Conservation (phyloP, 208 protist species). For the Trypanosoma rangeli region DNA sequence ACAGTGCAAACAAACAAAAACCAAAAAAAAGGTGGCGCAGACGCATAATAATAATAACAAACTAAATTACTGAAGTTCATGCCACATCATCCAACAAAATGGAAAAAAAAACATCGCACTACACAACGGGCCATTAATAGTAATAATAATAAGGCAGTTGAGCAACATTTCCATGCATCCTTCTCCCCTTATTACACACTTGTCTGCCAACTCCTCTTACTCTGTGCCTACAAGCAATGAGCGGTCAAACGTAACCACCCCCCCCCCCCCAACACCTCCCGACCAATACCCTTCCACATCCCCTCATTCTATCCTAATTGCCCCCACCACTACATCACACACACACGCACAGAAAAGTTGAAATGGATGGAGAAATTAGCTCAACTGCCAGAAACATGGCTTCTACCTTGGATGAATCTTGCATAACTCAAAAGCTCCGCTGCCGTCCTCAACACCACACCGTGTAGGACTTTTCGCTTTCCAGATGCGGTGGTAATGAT, state of each 20-base stretch:
- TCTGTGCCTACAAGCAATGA: neutral
- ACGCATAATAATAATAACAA: conserved; percentile 1
- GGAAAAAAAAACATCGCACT: conserved; percentile 53
- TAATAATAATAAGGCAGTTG: conserved; percentile 4
- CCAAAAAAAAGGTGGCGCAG: neutral
- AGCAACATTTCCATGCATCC: neutral
- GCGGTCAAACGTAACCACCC: neutral
- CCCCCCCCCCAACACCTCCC: too few species aligned
- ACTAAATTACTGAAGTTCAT: neutral
- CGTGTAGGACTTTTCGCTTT: conserved; percentile 81
- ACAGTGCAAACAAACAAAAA: conserved; percentile 1
- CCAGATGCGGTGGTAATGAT: conserved; percentile 92
- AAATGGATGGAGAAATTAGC: neutral
- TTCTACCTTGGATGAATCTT: conserved; percentile 70
- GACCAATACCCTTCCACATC: conserved; percentile 26
- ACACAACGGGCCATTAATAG: conserved; percentile 60
- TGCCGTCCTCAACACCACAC: conserved; percentile 80
- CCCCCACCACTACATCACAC: neutral
- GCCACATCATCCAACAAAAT: conserved; percentile 5
- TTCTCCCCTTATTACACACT: neutral
- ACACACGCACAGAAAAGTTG: conserved; percentile 9
- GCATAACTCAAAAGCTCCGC: conserved; percentile 69
- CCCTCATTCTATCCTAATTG: neutral
- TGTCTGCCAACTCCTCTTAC: neutral
- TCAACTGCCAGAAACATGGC: neutral